Conservation (phyloP, 192 early-diverging fungal species). For the Coemansia sp. region DNA sequence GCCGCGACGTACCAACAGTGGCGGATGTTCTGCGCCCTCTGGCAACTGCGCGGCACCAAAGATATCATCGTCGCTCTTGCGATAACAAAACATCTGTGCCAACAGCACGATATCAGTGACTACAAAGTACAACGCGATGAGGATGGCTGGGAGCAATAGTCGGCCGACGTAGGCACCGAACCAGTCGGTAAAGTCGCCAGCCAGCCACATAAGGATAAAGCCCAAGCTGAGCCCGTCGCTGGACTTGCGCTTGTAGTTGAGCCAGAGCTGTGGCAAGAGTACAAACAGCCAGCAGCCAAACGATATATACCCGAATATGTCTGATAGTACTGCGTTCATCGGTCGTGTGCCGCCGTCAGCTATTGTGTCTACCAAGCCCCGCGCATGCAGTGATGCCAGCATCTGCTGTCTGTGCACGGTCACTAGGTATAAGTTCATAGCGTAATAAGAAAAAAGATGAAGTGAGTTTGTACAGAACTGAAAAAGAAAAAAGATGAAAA, state of each 20-base stretch:
- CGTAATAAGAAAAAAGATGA: conserved; percentile 10
- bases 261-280: conserved; percentile 47
- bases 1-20: conserved; percentile 45
- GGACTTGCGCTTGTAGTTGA: conserved; percentile 53
- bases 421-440: conserved; percentile 33
- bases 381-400: conserved; percentile 26
- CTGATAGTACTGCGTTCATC: conserved; percentile 35
- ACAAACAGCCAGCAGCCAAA: conserved; percentile 51
- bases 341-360: conserved; percentile 3
- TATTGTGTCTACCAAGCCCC: not conserved
- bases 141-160: conserved; percentile 59
- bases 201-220: conserved; percentile 54
- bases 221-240: conserved; percentile 54
- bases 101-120: conserved; percentile 70
- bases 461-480: not conserved
- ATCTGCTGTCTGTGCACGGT: conserved; percentile 28
- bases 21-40: conserved; percentile 48
- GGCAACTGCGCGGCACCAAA: conserved; percentile 45
- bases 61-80: conserved; percentile 47
- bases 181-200: conserved; percentile 55
- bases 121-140: conserved; percentile 74
- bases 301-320: conserved; percentile 47
- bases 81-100: conserved; percentile 68
- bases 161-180: conserved; percentile 51
- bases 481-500: conserved; percentile 16